Evolutionary conservation across 495 filamentous ascomycete species (phyloP).

Genomic region (Podospora pseudoanserina): DNA sequence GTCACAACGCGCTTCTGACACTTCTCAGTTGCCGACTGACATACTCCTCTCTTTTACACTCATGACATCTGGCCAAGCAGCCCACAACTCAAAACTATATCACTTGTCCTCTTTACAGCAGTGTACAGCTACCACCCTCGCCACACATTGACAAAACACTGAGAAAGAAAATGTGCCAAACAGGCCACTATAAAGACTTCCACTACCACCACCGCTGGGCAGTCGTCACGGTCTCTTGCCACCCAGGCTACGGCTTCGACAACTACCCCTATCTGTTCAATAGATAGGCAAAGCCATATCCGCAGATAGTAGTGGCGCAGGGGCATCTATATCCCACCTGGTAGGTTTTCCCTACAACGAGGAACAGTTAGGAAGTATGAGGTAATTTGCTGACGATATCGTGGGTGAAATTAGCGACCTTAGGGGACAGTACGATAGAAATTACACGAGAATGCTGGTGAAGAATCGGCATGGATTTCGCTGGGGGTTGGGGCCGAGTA

Average conservation of each 20-base stretch:
- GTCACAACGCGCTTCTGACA: not conserved
- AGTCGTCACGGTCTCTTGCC: conserved; percentile 34
- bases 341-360: not conserved
- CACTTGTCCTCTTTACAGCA: not conserved
- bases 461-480: conserved; percentile 28
- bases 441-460: conserved; percentile 35
- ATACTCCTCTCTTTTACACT: not conserved
- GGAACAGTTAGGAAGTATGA: too few relatives aligned
- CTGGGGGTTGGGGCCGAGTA: conserved; percentile 38
- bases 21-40: not conserved
- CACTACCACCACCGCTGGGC: conserved; percentile 41
- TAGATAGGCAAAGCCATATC: conserved; percentile 25
- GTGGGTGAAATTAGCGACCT: conserved; percentile 15
- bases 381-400: too few relatives aligned
- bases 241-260: conserved; percentile 35
- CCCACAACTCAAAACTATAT: not conserved
- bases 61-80: not conserved
- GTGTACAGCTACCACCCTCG: not conserved
- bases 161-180: conserved; percentile 27
- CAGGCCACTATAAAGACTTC: conserved; percentile 34
- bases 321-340: conserved; percentile 28
- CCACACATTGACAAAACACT: not conserved
- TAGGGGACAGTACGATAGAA: conserved; percentile 34
- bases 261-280: conserved; percentile 31
- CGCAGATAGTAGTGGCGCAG: conserved; percentile 17